phyloP scores from a whole-genome alignment of 371 early-diverging fungal genomes.

The Phascolomyces articulosus region DNA sequence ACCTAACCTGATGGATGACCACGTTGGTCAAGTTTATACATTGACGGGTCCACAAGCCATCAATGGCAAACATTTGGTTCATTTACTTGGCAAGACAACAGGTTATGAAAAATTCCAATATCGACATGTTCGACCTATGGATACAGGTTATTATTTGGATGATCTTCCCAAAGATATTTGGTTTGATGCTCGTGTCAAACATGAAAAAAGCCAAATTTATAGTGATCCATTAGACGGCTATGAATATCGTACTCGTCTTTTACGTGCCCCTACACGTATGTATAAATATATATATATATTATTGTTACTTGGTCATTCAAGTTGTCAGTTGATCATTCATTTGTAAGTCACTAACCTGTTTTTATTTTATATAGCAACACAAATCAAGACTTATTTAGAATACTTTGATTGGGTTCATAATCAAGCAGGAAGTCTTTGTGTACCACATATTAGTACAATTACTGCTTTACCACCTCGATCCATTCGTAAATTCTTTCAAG shows the following conservation, averaged over 20 bases:
- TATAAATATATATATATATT: background rate
- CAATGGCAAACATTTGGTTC: slow-evolving; percentile 26
- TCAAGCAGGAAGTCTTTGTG: slow-evolving; percentile 33
- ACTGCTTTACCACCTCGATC: slow-evolving; percentile 22
- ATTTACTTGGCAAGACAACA: slow-evolving; percentile 28
- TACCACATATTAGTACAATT: slow-evolving; percentile 30
- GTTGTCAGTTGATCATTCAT: slow-evolving; percentile 9
- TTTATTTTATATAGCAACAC: slow-evolving; percentile 23
- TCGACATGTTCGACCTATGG: slow-evolving; percentile 34
- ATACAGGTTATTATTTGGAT: slow-evolving; percentile 32
- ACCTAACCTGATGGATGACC: slow-evolving; percentile 21
- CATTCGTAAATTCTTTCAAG: slow-evolving; percentile 33
- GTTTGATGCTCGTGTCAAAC: slow-evolving; percentile 48
- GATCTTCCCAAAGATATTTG: slow-evolving; percentile 35
- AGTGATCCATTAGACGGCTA: slow-evolving; percentile 21
- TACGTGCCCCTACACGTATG: slow-evolving; percentile 35
- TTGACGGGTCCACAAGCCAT: slow-evolving; percentile 39
- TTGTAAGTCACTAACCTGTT: background rate
- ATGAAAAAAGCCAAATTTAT: slow-evolving; percentile 30
- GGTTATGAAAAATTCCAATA: slow-evolving; percentile 23
- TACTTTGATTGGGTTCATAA: slow-evolving; percentile 48
- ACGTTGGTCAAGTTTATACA: slow-evolving; percentile 41
- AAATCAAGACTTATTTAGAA: slow-evolving; percentile 34
- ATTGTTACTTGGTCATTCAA: background rate
- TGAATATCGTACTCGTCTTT: slow-evolving; percentile 22